Conservation (phyloP, 2,329 filamentous ascomycete species). For the Epichloe amarillans region DNA sequence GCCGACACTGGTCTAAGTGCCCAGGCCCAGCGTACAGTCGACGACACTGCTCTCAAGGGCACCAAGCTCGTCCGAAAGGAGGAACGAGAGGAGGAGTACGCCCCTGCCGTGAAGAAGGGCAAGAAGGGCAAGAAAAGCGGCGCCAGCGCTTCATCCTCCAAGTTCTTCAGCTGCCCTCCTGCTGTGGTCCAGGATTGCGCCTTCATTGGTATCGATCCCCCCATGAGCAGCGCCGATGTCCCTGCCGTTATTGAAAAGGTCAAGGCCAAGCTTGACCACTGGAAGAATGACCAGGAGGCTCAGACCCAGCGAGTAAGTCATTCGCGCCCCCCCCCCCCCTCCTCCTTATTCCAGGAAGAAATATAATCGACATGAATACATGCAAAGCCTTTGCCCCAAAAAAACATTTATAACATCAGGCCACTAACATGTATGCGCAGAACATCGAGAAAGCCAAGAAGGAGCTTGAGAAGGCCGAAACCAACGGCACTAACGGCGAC, state of each 20-base stretch:
- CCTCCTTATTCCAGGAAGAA: too few species aligned
- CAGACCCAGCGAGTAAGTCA: constrained; percentile 80
- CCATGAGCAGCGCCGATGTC: constrained; percentile 74
- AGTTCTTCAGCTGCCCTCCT: constrained; percentile 69
- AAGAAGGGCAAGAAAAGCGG: constrained; percentile 65
- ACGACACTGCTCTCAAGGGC: constrained; percentile 74
- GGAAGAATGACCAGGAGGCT: constrained; percentile 79
- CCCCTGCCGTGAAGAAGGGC: constrained; percentile 69
- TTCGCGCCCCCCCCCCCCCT: background rate
- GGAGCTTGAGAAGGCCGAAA: constrained; percentile 62
- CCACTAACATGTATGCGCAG: constrained; percentile 31
- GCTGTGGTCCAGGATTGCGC: constrained; percentile 84
- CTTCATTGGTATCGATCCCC: constrained; percentile 80
- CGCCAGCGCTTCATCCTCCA: constrained; percentile 33
- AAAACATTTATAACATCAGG: background rate
- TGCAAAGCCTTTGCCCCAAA: background rate
- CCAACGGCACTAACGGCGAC: constrained; percentile 31
- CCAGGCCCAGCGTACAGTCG: constrained; percentile 68
- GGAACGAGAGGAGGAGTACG: constrained; percentile 76
- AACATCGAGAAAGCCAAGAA: constrained; percentile 96
- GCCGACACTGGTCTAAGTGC: constrained; percentile 64
- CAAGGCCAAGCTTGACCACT: constrained; percentile 78
- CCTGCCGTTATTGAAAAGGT: constrained; percentile 73
- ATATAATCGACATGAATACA: too few species aligned
- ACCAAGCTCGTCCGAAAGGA: constrained; percentile 75